Evolutionary conservation across 2,329 filamentous ascomycete species (phyloP).

Genomic region (Paraphoma sp.): DNA sequence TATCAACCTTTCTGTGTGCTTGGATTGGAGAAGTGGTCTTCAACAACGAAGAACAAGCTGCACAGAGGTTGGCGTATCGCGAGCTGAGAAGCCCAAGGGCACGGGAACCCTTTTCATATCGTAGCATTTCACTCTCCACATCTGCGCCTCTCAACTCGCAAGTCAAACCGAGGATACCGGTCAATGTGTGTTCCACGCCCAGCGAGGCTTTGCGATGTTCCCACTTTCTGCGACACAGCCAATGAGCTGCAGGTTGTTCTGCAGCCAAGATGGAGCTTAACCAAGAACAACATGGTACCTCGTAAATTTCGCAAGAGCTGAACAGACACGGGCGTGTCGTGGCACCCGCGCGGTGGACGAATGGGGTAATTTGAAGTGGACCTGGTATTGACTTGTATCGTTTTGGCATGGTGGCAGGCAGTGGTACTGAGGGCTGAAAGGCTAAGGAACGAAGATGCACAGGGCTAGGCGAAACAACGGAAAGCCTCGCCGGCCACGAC

Average conservation of each 20-base stretch:
- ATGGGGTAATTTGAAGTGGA: conserved; percentile 23
- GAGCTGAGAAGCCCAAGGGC: background rate
- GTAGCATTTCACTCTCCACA: background rate
- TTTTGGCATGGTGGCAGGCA: conserved; percentile 16
- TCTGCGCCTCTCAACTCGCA: conserved; percentile 4
- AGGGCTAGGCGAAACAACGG: conserved; percentile 20
- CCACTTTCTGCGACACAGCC: conserved; percentile 1
- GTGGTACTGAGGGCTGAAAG: conserved; percentile 7
- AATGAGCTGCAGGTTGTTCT: conserved; percentile 14
- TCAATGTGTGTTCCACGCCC: conserved; percentile 9
- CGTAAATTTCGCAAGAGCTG: conserved; percentile 19
- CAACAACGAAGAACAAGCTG: background rate
- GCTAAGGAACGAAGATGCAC: conserved; percentile 9
- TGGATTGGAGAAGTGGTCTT: background rate
- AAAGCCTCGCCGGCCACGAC: background rate
- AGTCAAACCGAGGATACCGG: conserved; percentile 14
- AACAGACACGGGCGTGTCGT: conserved; percentile 25
- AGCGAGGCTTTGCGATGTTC: conserved; percentile 7
- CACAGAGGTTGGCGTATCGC: background rate
- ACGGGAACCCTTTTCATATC: conserved; percentile 14
- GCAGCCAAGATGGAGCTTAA: conserved; percentile 14
- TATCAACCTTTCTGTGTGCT: background rate
- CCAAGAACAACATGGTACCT: conserved; percentile 13
- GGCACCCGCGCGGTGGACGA: conserved; percentile 19
- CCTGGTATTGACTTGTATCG: conserved; percentile 19